These are phyloP conservation scores for Penicillium chermesinum DNA, from an alignment of 495 filamentous ascomycete species.

Conservation along the genomic window DNA sequence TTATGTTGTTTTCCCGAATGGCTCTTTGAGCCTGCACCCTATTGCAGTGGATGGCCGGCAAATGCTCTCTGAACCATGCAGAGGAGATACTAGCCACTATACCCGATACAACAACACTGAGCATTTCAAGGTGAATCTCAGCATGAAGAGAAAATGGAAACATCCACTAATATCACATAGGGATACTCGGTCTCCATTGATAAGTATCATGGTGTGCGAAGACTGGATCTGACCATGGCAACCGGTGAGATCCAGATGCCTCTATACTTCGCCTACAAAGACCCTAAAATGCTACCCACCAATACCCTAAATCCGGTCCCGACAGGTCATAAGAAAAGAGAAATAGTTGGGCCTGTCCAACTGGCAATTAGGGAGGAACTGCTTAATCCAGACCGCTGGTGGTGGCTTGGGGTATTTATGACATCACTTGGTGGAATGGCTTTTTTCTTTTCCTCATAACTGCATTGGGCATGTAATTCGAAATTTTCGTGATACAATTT, in stretches of 20 bases:
- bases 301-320: conserved; percentile 57
- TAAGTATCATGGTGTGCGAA: conserved; percentile 54
- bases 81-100: conserved; percentile 47
- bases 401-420: conserved; percentile 67
- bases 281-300: conserved; percentile 74
- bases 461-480: conserved; percentile 9
- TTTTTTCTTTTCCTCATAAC: conserved; percentile 33
- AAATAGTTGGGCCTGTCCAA: conserved; percentile 12
- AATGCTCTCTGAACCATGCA: conserved; percentile 63
- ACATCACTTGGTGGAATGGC: conserved; percentile 53
- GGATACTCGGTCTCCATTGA: conserved; percentile 58
- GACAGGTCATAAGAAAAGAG: conserved; percentile 17
- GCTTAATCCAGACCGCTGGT: conserved; percentile 54
- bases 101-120: conserved; percentile 68
- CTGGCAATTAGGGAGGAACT: conserved; percentile 40
- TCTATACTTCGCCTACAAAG: conserved; percentile 64
- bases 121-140: conserved; percentile 51
- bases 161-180: conserved; percentile 29
- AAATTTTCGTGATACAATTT: too few species aligned
- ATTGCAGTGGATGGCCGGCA: conserved; percentile 69
- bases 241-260: conserved; percentile 67
- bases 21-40: conserved; percentile 56
- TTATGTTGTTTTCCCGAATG: conserved; percentile 50
- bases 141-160: neutral
- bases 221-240: conserved; percentile 61